Conservation (phyloP, 2,329 filamentous ascomycete genomes). For the Pyricularia grisea region DNA sequence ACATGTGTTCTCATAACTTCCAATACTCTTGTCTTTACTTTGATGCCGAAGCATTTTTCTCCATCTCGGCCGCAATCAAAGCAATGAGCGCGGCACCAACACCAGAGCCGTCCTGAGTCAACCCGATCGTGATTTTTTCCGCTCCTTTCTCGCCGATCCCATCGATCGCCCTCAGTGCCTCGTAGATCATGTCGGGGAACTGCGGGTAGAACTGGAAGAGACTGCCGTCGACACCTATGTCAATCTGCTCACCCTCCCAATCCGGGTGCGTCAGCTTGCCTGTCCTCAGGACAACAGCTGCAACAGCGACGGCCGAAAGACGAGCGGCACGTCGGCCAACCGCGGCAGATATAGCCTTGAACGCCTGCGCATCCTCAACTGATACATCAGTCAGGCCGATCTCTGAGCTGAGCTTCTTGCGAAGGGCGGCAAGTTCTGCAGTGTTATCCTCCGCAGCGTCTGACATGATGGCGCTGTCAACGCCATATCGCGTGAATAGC, state of each 20-base stretch:
- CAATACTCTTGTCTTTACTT: conserved; percentile 5
- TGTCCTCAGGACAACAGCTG: conserved; percentile 72
- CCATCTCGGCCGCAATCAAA: conserved; percentile 67
- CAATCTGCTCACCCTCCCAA: conserved; percentile 58
- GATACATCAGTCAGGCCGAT: conserved; percentile 69
- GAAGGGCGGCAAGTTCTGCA: conserved; percentile 60
- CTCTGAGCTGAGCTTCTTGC: conserved; percentile 68
- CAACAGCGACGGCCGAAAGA: conserved; percentile 80
- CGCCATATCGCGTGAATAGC: conserved; percentile 73
- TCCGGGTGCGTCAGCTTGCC: conserved; percentile 55
- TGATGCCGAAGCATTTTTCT: conserved; percentile 27
- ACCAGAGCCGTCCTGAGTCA: conserved; percentile 92
- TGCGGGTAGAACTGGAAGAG: conserved; percentile 93
- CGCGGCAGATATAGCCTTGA: conserved; percentile 73
- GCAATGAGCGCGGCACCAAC: conserved; percentile 95
- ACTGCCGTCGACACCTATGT: conserved; percentile 90
- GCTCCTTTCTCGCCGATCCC: conserved; percentile 72
- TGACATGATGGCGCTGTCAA: conserved; percentile 86
- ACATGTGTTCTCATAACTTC: not conserved
- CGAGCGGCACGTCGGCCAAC: conserved; percentile 84
- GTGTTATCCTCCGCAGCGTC: conserved; percentile 75
- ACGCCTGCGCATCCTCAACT: conserved; percentile 76
- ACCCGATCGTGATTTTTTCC: conserved; percentile 82
- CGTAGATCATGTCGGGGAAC: conserved; percentile 81
- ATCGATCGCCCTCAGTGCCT: conserved; percentile 67